Conservation (phyloP, 768 basidiomycete species). For the Chalciporus sphaerocephalus region DNA sequence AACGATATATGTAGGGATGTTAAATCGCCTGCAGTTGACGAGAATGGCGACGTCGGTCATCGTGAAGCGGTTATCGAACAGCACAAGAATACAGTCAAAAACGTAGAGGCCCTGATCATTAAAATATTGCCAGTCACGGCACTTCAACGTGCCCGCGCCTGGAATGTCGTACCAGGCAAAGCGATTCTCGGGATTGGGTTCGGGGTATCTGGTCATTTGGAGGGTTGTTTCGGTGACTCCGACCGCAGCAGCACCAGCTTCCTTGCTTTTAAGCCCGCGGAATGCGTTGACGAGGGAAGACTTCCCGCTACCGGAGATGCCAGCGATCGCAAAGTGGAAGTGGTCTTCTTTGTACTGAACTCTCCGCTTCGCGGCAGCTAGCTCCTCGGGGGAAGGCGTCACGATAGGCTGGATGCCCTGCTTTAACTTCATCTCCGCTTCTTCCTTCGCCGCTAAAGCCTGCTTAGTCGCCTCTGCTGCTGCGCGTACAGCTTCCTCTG, state of each 20-base stretch:
- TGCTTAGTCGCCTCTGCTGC: constrained; percentile 14
- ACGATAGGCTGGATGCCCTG: constrained; percentile 27
- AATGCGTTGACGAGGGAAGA: constrained; percentile 36
- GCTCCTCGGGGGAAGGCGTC: constrained; percentile 19
- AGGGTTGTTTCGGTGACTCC: constrained; percentile 31
- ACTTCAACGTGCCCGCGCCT: constrained; percentile 32
- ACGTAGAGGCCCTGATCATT: constrained; percentile 34
- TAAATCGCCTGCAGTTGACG: constrained; percentile 26
- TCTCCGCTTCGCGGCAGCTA: constrained; percentile 11
- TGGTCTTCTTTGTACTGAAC: constrained; percentile 22
- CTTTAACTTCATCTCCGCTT: constrained; percentile 18
- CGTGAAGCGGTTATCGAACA: constrained; percentile 34
- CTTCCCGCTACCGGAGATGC: constrained; percentile 34
- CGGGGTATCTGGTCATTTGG: constrained; percentile 22
- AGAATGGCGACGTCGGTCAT: constrained; percentile 34
- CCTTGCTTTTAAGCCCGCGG: constrained; percentile 25
- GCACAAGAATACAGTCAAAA: constrained; percentile 34
- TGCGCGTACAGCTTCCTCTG: constrained; percentile 3
- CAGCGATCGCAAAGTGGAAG: constrained; percentile 34
- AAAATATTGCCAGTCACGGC: constrained; percentile 35
- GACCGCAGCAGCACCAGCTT: constrained; percentile 23
- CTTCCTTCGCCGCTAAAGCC: constrained; percentile 7
- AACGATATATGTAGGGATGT: constrained; percentile 33
- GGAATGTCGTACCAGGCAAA: constrained; percentile 37
- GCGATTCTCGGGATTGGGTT: constrained; percentile 14